These are phyloP conservation scores for Penicillium diatomitis DNA, from an alignment of 495 filamentous ascomycete species.

Conservation along the genomic window DNA sequence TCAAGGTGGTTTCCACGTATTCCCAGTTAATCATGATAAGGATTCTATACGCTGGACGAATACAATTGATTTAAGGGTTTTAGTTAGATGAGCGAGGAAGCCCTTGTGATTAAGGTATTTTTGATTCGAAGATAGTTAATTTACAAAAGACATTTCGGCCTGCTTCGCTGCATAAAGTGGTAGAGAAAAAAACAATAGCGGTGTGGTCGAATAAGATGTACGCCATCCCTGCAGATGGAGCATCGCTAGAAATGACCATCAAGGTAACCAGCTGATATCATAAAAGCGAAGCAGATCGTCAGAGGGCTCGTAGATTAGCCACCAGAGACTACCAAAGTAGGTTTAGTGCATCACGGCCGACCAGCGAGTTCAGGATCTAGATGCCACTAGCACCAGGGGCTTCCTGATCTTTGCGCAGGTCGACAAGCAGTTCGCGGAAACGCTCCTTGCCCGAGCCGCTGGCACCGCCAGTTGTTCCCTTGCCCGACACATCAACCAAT, in stretches of 20 bases:
- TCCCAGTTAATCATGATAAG: no score
- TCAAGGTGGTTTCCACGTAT: no score
- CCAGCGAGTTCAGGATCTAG: slow-evolving; percentile 12
- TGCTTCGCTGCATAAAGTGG: slow-evolving; percentile 21
- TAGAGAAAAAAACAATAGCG: slow-evolving; percentile 12
- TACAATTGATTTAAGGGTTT: no score
- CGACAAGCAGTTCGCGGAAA: slow-evolving; percentile 85
- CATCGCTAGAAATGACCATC: neutral
- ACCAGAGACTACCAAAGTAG: no score
- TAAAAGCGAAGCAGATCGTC: neutral
- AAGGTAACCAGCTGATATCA: neutral
- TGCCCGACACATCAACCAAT: slow-evolving; percentile 90
- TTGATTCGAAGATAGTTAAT: slow-evolving; percentile 19
- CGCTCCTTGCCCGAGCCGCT: slow-evolving; percentile 85
- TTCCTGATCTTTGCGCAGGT: slow-evolving; percentile 86
- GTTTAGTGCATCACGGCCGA: no score
- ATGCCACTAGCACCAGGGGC: slow-evolving; percentile 64
- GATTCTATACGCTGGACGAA: no score
- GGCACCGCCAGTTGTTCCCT: slow-evolving; percentile 75
- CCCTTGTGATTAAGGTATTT: slow-evolving; percentile 22
- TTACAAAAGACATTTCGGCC: slow-evolving; percentile 18
- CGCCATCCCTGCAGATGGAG: no score
- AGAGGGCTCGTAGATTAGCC: neutral
- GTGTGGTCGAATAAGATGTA: neutral
- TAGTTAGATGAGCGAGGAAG: neutral